Percentiles rank a stretch among this genome's conserved stretches.
Conservation (phyloP, 371 early-diverging fungal genomes). For the Globomyces sp. region DNA sequence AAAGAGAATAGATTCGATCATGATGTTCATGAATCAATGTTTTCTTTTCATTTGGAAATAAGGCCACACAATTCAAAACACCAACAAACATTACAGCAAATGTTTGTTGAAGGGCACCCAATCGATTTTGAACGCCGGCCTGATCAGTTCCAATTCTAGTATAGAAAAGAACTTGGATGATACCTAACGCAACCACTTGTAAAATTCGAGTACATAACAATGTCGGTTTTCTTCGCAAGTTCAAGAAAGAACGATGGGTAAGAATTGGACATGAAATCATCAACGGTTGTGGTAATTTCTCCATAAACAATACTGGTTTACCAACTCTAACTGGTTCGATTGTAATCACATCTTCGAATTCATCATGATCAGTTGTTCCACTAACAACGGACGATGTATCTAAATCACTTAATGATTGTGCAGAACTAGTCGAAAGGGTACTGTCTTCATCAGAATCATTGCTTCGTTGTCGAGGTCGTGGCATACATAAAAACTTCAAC, state of each 20-base stretch:
- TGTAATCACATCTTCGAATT: too few relatives aligned
- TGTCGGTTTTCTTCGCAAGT: slow-evolving; percentile 32
- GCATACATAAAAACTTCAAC: too few relatives aligned
- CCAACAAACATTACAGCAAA: slow-evolving; percentile 43
- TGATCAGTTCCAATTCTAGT: slow-evolving; percentile 26
- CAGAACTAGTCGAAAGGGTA: too few relatives aligned
- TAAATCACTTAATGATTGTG: too few relatives aligned
- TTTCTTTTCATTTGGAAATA: slow-evolving; percentile 33
- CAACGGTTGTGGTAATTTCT: slow-evolving; percentile 6
- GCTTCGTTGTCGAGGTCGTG: too few relatives aligned
- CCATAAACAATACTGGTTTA: too few relatives aligned
- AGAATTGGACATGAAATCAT: slow-evolving; percentile 25
- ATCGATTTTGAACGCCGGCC: slow-evolving; percentile 31
- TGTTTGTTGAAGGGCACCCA: slow-evolving; percentile 41
- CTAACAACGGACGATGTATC: too few relatives aligned
- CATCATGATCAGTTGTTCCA: too few relatives aligned
- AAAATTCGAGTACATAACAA: slow-evolving; percentile 32
- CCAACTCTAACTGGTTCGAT: too few relatives aligned
- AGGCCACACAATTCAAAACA: slow-evolving; percentile 39
- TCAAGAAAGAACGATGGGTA: slow-evolving; percentile 27
- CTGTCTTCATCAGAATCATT: too few relatives aligned
- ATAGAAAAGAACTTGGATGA: slow-evolving; percentile 37
- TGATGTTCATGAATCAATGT: slow-evolving; percentile 33
- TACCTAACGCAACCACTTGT: slow-evolving; percentile 34
- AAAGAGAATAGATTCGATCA: slow-evolving; percentile 34